Base-by-base conservation (phyloP, 2,329 filamentous ascomycete genomes). In the Pseudogymnoascus sp. region DNA sequence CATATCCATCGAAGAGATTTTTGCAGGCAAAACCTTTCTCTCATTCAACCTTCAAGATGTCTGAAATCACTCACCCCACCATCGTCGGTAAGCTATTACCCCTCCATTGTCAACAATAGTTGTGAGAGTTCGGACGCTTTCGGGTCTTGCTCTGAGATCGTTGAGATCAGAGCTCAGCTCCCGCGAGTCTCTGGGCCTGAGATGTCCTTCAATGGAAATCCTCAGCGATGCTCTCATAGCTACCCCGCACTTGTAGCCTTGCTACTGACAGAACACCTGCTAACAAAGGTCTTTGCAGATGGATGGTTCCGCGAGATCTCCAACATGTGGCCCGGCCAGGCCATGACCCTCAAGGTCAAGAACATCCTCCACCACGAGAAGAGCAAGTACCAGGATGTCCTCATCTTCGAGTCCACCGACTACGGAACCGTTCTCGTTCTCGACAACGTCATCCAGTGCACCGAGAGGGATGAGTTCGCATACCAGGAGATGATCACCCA, bases 401-500 rank as follows among this genome's bases (percentile, higher is more conserved):
- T 99, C 71, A 91, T 97, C 81, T 99, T 99, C 81, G 89, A 99
- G 83, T 96, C 91, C 70, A 96, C 88, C 81, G 86, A 97, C 83
- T 89, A 97, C 77, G 94, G 94, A 77, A 96, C 86, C 73, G 93
- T 97, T 64, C 84, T 99, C 63, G 93, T 99, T 66, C 86, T 99
- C 69, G 94, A 99, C 84, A 97, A 97, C 75, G 94, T 97, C 75
- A 96, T 99, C 77, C 94, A 99, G 80, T 92, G 87, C 84, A 97
- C 94, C 69, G 94, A 99, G 85, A 88, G 93, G 68, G 92, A 99
- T 74, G 94, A 99, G 82, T 99, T 97, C 83, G 91, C 92, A 71
- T 96, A 96, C 86, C 94, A 99, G 83, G 94, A 99, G 85, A 99
- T 99, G 94, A 99, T 99, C 78, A 92, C 93, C 70, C 92, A 99